Percentiles rank a stretch among this genome's conserved stretches.
Evolutionary conservation across 208 protist species (phyloP).

Genomic region (Angomonas deanei): DNA sequence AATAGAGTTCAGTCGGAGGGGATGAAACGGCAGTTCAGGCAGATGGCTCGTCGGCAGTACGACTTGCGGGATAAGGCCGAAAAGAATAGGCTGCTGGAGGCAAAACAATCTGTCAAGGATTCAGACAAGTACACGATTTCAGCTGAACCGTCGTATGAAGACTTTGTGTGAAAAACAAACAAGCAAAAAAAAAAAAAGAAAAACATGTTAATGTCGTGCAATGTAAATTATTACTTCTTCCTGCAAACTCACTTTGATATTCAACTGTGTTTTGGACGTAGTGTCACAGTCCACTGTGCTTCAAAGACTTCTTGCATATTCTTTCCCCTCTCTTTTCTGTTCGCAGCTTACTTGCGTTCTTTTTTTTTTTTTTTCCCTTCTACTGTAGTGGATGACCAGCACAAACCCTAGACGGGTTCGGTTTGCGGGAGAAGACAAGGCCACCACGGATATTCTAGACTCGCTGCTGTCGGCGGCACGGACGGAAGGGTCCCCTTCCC

Average conservation of each 20-base stretch:
- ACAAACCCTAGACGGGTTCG: background rate
- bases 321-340: too few species aligned
- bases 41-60: conserved; percentile 7
- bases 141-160: too few species aligned
- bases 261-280: too few species aligned
- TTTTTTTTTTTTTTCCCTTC: conserved; percentile 4
- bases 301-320: too few species aligned
- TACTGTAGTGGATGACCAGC: background rate
- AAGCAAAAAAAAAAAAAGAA: conserved; percentile 9
- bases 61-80: conserved; percentile 12
- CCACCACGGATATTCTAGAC: background rate
- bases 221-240: background rate
- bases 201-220: background rate
- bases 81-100: background rate
- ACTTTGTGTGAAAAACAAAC: background rate
- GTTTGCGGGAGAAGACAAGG: background rate
- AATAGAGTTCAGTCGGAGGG: conserved; percentile 5
- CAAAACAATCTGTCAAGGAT: too few species aligned
- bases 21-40: conserved; percentile 5
- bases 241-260: background rate
- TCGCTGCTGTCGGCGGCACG: background rate
- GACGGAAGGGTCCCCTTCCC: background rate
- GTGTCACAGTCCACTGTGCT: too few species aligned
- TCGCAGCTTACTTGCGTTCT: too few species aligned
- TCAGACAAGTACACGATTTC: too few species aligned